Evolutionary conservation across 805 yeast genomes (phyloP).

Genomic region (Metschnikowia vanudenii): DNA sequence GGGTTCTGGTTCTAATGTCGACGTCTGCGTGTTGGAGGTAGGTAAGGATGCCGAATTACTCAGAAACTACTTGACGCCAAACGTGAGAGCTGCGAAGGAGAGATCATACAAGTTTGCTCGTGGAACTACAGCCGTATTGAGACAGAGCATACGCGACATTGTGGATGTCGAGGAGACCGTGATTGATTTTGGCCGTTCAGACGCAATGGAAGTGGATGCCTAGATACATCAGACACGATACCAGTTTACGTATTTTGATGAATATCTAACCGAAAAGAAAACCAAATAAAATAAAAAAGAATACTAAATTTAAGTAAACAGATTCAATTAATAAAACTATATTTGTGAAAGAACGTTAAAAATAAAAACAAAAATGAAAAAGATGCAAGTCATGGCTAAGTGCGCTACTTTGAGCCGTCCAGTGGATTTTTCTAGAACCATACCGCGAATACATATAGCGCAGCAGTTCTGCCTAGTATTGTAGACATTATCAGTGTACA

Average conservation of each 20-base stretch:
- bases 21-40: slow-evolving; percentile 92
- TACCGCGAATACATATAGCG: slow-evolving; percentile 5
- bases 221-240: slow-evolving; percentile 11
- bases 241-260: neutral
- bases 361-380: too few species aligned
- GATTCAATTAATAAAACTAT: too few species aligned
- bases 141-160: slow-evolving; percentile 60
- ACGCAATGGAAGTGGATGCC: slow-evolving; percentile 46
- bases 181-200: slow-evolving; percentile 34
- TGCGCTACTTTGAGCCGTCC: neutral
- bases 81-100: slow-evolving; percentile 78
- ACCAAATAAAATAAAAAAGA: neutral
- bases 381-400: too few species aligned
- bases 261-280: neutral
- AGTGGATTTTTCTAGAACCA: slow-evolving; percentile 11
- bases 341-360: too few species aligned
- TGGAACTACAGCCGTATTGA: slow-evolving; percentile 91
- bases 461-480: neutral
- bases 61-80: slow-evolving; percentile 90
- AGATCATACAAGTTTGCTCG: slow-evolving; percentile 80
- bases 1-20: slow-evolving; percentile 98
- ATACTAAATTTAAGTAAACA: too few species aligned
- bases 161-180: slow-evolving; percentile 70
- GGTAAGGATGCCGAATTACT: slow-evolving; percentile 83
- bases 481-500: neutral